Base-by-base conservation (phyloP, 2,329 filamentous ascomycete species). In the Neofusicoccum parvum region DNA sequence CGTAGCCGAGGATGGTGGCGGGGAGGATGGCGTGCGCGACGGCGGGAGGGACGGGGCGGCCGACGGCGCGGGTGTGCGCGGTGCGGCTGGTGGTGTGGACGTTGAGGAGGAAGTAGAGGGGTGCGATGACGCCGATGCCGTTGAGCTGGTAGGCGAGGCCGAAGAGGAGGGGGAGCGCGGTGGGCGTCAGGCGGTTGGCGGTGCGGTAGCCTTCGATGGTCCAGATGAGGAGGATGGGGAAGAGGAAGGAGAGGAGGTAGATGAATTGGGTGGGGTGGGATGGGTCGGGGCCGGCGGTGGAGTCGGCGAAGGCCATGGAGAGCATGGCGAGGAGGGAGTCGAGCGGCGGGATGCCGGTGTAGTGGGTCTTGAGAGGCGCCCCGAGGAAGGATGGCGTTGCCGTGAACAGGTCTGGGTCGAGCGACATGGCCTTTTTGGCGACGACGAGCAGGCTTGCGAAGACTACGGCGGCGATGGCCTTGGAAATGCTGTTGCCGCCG, bases 61-160 rank as follows among this genome's bases (percentile, higher is more conserved):
- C 48, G 9, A 49, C n/a, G 7, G 68, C 53, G 2, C 63, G 49
- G 39, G 68, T 69, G 49, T 70, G 70, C 12, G 27, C 7, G 0
- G 62, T 37, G 9, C 50, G 51, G 17, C 60, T 48, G 11, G 67
- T 71, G 27, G 59, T 49, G 36, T 63, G 71, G 5, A 68, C 58
- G 56, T 66, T 70, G 15, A 62, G 48, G 27, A 70, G 66, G 48
- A 71, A 73, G 62, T 71, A 74, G 2, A 73, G 45, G 3, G 73
- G 72, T 6, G 71, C 67, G 43, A 72, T 70, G 17, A 41, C 17
- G 50, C 58, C 58, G 37, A 67, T 64, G 64, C 58, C 41, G 3
- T 34, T n/a, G n/a, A 64, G 2, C 2, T 66, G 41, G 49, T 37
- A 59, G 14, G n/a, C 14, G 34, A 60, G 5, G 39, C 43, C 37